phyloP scores from a whole-genome alignment of 768 basidiomycete species.

The Infundibulicybe gibba region DNA sequence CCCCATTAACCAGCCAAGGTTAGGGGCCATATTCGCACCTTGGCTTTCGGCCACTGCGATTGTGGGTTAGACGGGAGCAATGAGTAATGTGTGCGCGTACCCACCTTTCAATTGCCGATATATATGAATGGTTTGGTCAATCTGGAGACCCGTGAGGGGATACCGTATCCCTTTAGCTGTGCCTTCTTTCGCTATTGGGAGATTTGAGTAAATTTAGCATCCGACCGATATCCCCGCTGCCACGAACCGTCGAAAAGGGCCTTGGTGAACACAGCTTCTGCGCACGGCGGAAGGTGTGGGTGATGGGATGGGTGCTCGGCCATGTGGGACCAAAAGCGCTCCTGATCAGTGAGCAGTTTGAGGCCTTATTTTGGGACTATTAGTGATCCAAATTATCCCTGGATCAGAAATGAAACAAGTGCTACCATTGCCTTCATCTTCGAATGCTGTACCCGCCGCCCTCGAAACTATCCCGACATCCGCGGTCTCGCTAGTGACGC shows the following conservation, averaged over 20 bases:
- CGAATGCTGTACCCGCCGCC: constrained; percentile 8
- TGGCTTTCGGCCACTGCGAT: constrained; percentile 22
- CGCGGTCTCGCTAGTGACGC: constrained; percentile 29
- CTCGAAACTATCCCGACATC: constrained; percentile 36
- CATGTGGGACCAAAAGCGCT: constrained; percentile 38
- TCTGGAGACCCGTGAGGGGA: constrained; percentile 31
- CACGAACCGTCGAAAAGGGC: constrained; percentile 27
- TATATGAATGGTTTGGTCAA: constrained; percentile 32
- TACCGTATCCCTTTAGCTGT: constrained; percentile 26
- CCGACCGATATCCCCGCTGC: background rate
- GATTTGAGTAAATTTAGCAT: constrained; percentile 6
- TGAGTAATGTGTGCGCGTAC: constrained; percentile 6
- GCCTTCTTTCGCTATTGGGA: constrained; percentile 22
- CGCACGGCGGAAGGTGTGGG: constrained; percentile 26
- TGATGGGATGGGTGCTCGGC: constrained; percentile 42
- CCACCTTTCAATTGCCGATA: constrained; percentile 34
- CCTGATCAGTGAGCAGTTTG: constrained; percentile 6
- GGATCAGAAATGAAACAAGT: too few species aligned
- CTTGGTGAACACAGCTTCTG: constrained; percentile 29
- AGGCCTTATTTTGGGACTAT: too few species aligned
- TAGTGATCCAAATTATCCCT: too few species aligned
- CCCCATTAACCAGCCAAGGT: constrained; percentile 39
- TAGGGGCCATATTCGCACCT: constrained; percentile 24
- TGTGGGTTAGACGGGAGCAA: constrained; percentile 1
- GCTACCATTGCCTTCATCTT: too few species aligned